phyloP scores from a whole-genome alignment of 805 yeast genomes.

The Cyberlindnera maritima region DNA sequence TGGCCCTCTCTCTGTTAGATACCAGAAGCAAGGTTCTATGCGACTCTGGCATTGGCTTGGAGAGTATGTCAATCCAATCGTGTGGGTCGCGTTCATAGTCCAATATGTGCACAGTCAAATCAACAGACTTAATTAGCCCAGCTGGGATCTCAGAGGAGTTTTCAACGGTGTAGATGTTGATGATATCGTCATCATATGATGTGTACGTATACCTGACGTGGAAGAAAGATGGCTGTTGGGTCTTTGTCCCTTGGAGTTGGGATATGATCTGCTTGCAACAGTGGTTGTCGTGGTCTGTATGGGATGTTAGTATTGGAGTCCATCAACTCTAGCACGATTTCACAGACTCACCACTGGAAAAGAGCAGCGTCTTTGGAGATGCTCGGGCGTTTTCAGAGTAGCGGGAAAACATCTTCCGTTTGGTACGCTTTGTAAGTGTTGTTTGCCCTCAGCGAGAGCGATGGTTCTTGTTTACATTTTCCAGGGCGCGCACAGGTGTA shows the following conservation, averaged over 20 bases:
- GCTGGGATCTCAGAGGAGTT: not conserved
- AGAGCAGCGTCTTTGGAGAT: not conserved
- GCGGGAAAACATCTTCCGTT: not conserved
- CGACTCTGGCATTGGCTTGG: not conserved
- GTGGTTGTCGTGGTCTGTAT: not conserved
- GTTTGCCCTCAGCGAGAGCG: too few species aligned
- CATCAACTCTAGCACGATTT: too few species aligned
- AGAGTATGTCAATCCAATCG: conserved; percentile 11
- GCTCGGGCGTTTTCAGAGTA: not conserved
- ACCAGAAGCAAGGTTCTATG: not conserved
- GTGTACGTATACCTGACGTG: conserved; percentile 21
- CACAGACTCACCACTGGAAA: not conserved
- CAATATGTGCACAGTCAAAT: conserved; percentile 15
- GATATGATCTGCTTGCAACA: not conserved
- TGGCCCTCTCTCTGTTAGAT: not conserved
- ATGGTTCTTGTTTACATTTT: too few species aligned
- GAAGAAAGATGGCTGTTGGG: not conserved
- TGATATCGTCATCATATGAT: not conserved
- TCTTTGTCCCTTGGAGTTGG: not conserved
- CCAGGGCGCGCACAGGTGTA: too few species aligned
- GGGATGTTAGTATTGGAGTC: too few species aligned
- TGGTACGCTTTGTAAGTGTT: too few species aligned
- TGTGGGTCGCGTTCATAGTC: conserved; percentile 20
- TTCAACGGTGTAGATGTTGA: conserved; percentile 2
- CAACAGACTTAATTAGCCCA: not conserved